These are phyloP conservation scores for Tausonia pullulans DNA, from an alignment of 1,284 basidiomycete genomes.

Conservation along the genomic window DNA sequence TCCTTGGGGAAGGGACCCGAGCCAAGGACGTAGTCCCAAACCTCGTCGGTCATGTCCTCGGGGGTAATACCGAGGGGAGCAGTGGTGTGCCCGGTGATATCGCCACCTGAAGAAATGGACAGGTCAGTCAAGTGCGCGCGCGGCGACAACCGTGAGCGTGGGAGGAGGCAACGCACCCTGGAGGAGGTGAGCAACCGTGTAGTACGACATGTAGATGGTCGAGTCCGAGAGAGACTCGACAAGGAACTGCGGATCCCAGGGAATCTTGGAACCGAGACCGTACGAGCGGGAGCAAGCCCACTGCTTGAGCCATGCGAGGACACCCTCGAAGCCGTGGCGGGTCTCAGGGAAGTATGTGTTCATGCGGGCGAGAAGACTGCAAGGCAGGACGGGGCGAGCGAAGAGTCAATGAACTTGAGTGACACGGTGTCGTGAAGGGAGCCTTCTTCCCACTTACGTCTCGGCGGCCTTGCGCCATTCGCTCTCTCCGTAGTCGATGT, in stretches of 20 bases:
- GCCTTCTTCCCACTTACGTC: constrained; percentile 44
- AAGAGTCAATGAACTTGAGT: neutral
- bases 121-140: constrained; percentile 16
- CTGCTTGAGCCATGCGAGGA: constrained; percentile 90
- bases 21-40: constrained; percentile 91
- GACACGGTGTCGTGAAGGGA: neutral
- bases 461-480: constrained; percentile 77
- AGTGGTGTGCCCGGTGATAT: constrained; percentile 63
- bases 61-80: constrained; percentile 77
- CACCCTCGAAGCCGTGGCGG: constrained; percentile 80
- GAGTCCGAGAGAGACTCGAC: constrained; percentile 96
- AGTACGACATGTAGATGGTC: constrained; percentile 98
- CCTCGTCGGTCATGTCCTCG: constrained; percentile 91
- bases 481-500: constrained; percentile 91
- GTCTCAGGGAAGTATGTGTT: constrained; percentile 84
- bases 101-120: constrained; percentile 40
- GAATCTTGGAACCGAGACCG: constrained; percentile 89
- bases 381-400: neutral
- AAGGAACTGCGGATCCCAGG: constrained; percentile 94
- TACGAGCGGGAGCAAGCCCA: constrained; percentile 98
- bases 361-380: constrained; percentile 70
- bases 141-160: neutral
- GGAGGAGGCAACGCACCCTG: constrained; percentile 49
- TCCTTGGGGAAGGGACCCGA: constrained; percentile 61
- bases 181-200: constrained; percentile 82